Evolutionary conservation across 306 rosid species (phyloP), one percentile per base, ranked within the genome.

Genomic region (Gastrolobium villosum): DNA sequence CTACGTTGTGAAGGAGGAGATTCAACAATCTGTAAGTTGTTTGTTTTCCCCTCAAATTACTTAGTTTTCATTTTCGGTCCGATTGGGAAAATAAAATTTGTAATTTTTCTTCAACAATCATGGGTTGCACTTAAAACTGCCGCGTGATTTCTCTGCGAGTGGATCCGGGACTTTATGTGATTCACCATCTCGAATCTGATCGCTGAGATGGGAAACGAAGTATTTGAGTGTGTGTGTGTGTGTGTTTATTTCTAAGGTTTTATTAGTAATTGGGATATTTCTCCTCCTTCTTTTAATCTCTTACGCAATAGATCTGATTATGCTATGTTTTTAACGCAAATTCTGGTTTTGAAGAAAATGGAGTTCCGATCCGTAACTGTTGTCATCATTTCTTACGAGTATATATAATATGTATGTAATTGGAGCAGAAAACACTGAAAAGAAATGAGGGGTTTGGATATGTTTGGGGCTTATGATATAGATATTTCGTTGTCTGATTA

Each of bases 1-100:
- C 80, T 96, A 96, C 83, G 98, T 96, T 69, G 99, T 96, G 48
- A 96, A 93, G 78, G 94, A 89, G 64, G 99, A 96, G 89, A 93
- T 96, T 89, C 99, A 96, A 84, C 90, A 93, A 45, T 96, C 98
- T 77, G 99, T 96, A 84, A 91, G 93, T 83, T 67, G 0, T 43
- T 13, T 30, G 3, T 5, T 74, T 66, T 7, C 3, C 2, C 49
- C 10, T 68, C 71, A 39, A 66, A 73, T 79, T 56, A 30, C 35
- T 45, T 32, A 6, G 7, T 39, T 4, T 70, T 39, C 32, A 2
- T 13, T 61, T 32, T 67, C 30, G 9, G 6, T 60, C 2, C 48
- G 39, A 50, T 28, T 70, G 0, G 31, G 46, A 8, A 5, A 77
- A 26, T 11, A 1, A 37, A 31, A 1, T 1, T 37, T 41, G 8